A percentile compares a stretch with the other conserved stretches of the same genome.
Conservation (phyloP, 129 eudicot species). For the Escallonia herrerae region DNA sequence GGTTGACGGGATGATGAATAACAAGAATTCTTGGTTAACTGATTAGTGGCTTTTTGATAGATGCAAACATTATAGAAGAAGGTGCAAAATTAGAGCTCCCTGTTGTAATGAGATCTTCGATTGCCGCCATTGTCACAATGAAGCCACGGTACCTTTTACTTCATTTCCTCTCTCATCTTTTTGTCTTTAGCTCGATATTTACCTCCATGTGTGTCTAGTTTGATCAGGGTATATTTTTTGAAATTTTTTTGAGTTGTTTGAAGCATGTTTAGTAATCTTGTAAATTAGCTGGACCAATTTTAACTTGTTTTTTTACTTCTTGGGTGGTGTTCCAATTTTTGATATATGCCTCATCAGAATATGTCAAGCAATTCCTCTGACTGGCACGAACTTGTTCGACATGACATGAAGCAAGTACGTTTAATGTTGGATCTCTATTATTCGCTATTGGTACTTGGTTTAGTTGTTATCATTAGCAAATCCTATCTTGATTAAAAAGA, state of each 20-base stretch:
- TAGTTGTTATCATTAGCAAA: background rate
- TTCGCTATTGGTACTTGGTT: background rate
- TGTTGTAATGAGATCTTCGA: slow-evolving; percentile 92
- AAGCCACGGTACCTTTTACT: slow-evolving; percentile 48
- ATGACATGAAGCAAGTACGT: slow-evolving; percentile 76
- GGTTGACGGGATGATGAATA: background rate
- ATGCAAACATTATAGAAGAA: slow-evolving; percentile 93
- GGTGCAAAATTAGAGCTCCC: slow-evolving; percentile 95
- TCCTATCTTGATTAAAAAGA: background rate
- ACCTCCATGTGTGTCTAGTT: slow-evolving; percentile 2
- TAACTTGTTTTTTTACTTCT: background rate
- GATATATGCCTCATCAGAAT: slow-evolving; percentile 35
- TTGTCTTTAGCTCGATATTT: background rate
- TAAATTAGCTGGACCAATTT: background rate
- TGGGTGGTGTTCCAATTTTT: no score
- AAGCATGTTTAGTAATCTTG: background rate
- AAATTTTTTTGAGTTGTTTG: background rate
- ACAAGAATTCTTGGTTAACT: background rate
- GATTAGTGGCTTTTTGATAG: slow-evolving; percentile 28
- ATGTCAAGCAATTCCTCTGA: slow-evolving; percentile 48
- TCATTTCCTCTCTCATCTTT: background rate
- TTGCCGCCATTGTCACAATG: slow-evolving; percentile 98
- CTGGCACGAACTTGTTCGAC: slow-evolving; percentile 71
- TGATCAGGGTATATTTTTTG: background rate
- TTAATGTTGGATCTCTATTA: slow-evolving; percentile 6